These are phyloP conservation scores for Aspergillus ellipticus DNA, from an alignment of 495 filamentous ascomycete species.

Conservation along the genomic window DNA sequence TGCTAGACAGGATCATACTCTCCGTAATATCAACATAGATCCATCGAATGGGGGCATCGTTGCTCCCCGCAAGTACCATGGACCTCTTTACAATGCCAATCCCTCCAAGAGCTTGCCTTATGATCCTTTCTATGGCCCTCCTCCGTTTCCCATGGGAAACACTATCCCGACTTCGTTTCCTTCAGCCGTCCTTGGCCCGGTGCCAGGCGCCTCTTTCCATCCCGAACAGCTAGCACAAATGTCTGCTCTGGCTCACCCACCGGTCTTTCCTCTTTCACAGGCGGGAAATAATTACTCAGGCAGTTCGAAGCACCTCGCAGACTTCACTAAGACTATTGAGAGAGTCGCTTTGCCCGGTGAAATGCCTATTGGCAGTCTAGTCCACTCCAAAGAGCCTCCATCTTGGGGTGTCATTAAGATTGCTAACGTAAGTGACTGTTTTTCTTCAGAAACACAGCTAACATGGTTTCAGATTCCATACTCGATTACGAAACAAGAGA, in stretches of 20 bases:
- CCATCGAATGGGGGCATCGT: not conserved
- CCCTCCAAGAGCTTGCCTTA: not conserved
- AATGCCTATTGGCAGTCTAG: conserved; percentile 26
- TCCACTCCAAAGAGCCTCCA: conserved; percentile 13
- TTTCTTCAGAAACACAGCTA: conserved; percentile 7
- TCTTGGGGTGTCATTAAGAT: conserved; percentile 45
- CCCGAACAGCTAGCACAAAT: too few species aligned
- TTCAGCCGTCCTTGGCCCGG: not conserved
- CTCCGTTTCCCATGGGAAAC: not conserved
- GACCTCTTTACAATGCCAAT: not conserved
- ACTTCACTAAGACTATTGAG: conserved; percentile 6
- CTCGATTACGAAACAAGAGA: conserved; percentile 59
- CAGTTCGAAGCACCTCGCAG: not conserved
- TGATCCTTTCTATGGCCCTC: not conserved
- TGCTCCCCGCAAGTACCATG: too few species aligned
- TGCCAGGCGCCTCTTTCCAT: too few species aligned
- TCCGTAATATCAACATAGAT: not conserved
- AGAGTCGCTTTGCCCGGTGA: conserved; percentile 12
- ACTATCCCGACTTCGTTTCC: not conserved
- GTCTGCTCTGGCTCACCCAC: not conserved
- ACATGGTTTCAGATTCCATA: conserved; percentile 60
- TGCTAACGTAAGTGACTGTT: conserved; percentile 40
- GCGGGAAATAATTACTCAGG: not conserved
- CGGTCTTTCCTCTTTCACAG: not conserved
- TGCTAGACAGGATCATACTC: not conserved